These are phyloP conservation scores for Mortierella sp. DNA, from an alignment of 371 early-diverging fungal genomes.

Conservation along the genomic window DNA sequence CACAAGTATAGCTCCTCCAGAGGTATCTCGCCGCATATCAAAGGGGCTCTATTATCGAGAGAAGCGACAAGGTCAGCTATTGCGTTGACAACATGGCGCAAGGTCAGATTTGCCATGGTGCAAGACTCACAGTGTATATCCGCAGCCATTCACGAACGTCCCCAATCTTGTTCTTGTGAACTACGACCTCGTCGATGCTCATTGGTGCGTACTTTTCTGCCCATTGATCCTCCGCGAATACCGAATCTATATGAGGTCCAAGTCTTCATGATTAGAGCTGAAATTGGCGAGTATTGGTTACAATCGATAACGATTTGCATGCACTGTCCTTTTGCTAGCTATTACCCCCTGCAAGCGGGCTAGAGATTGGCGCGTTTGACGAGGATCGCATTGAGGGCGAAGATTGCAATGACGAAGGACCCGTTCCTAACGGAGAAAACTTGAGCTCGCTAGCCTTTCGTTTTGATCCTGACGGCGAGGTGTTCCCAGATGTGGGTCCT, in stretches of 20 bases:
- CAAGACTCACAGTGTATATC: slow-evolving; percentile 46
- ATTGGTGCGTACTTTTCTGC: slow-evolving; percentile 45
- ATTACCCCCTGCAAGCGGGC: neutral
- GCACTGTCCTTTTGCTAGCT: neutral
- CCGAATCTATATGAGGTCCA: neutral
- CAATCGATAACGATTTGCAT: neutral
- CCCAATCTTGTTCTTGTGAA: slow-evolving; percentile 65
- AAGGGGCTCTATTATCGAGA: slow-evolving; percentile 6
- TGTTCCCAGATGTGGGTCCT: neutral
- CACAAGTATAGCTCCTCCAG: slow-evolving; percentile 62
- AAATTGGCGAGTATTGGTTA: neutral
- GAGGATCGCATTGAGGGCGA: slow-evolving; percentile 11
- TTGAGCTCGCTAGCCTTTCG: slow-evolving; percentile 24
- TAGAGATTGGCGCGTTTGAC: neutral
- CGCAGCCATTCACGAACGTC: slow-evolving; percentile 73
- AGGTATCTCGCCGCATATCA: slow-evolving; percentile 17
- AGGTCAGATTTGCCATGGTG: neutral
- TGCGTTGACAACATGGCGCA: neutral
- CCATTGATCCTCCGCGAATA: slow-evolving; percentile 31
- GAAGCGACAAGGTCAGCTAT: neutral
- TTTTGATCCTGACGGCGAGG: neutral
- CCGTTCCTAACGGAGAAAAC: slow-evolving; percentile 11
- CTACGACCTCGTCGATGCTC: slow-evolving; percentile 64
- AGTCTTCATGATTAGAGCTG: neutral
- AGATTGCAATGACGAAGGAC: slow-evolving; percentile 11